Evolutionary conservation across 306 rosid species (phyloP).

Genomic region (Urtica urens): DNA sequence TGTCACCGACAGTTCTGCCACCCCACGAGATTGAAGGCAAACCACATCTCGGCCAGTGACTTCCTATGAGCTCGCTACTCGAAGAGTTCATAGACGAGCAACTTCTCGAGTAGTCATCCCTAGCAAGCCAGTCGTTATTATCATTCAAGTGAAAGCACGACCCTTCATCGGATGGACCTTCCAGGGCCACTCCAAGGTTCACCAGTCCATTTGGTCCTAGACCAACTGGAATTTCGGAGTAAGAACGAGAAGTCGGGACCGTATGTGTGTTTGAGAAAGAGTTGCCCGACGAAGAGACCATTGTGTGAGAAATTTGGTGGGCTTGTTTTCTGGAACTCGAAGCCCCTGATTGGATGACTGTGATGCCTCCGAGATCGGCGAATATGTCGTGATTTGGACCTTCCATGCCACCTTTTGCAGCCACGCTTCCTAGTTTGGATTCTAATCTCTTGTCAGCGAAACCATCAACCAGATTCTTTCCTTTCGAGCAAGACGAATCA

Average conservation of each 20-base stretch:
- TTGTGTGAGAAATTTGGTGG: slow-evolving; percentile 41
- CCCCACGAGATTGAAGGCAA: slow-evolving; percentile 73
- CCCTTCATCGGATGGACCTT: slow-evolving; percentile 91
- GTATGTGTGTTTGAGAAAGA: slow-evolving; percentile 37
- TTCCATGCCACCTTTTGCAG: slow-evolving; percentile 40
- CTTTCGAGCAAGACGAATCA: slow-evolving; percentile 42
- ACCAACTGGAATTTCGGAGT: slow-evolving; percentile 43
- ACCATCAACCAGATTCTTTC: slow-evolving; percentile 34
- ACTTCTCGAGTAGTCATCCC: slow-evolving; percentile 56
- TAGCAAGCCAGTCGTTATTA: slow-evolving; percentile 47
- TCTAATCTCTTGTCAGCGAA: slow-evolving; percentile 42
- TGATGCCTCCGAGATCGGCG: slow-evolving; percentile 52
- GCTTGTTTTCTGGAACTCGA: slow-evolving; percentile 43
- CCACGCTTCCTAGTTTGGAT: slow-evolving; percentile 46
- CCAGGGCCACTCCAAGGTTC: slow-evolving; percentile 47
- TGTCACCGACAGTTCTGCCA: slow-evolving; percentile 67
- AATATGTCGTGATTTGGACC: slow-evolving; percentile 40
- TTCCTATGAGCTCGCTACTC: slow-evolving; percentile 41
- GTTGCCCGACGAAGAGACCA: slow-evolving; percentile 53
- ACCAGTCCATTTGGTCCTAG: slow-evolving; percentile 46
- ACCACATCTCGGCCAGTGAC: slow-evolving; percentile 81
- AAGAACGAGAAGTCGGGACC: slow-evolving; percentile 42
- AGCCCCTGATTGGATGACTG: slow-evolving; percentile 38
- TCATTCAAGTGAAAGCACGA: slow-evolving; percentile 57
- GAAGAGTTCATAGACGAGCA: slow-evolving; percentile 57